These are phyloP conservation scores for Fomitiporia mediterranea DNA, from an alignment of 1,284 basidiomycete species.

Conservation along the genomic window DNA sequence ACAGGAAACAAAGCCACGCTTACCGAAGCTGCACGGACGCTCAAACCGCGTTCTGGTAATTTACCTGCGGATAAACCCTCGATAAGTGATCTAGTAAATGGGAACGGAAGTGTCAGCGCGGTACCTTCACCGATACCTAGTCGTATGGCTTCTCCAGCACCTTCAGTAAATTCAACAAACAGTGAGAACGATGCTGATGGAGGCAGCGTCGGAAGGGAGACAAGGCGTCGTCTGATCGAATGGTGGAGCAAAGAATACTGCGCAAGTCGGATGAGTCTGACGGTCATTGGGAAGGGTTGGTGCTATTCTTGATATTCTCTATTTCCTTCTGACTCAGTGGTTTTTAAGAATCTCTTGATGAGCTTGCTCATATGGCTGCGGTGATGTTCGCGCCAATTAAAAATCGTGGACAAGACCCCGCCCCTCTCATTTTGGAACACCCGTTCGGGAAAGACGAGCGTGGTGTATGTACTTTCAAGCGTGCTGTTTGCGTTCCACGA, in stretches of 20 bases:
- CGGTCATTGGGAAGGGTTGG: slow-evolving; percentile 83
- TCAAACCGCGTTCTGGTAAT: slow-evolving; percentile 37
- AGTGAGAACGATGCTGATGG: slow-evolving; percentile 69
- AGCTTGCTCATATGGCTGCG: slow-evolving; percentile 67
- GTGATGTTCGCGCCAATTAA: slow-evolving; percentile 73
- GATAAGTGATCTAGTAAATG: slow-evolving; percentile 5
- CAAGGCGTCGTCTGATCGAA: slow-evolving; percentile 85
- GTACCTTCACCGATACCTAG: slow-evolving; percentile 48
- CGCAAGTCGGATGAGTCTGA: slow-evolving; percentile 90
- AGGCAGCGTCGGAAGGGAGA: slow-evolving; percentile 78
- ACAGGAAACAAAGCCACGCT: slow-evolving; percentile 88
- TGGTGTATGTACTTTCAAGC: slow-evolving; percentile 51
- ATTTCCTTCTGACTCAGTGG: background rate
- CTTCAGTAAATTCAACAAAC: slow-evolving; percentile 45
- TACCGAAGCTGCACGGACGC: slow-evolving; percentile 56
- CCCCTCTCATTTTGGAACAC: slow-evolving; percentile 70
- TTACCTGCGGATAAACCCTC: slow-evolving; percentile 21
- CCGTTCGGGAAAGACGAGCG: slow-evolving; percentile 72
- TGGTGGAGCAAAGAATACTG: slow-evolving; percentile 97
- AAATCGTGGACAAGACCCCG: slow-evolving; percentile 64
- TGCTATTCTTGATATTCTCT: too few species aligned
- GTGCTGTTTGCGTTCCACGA: background rate
- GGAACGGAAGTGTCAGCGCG: slow-evolving; percentile 25
- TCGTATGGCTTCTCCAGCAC: slow-evolving; percentile 56
- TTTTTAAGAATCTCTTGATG: slow-evolving; percentile 73